Conservation (phyloP, 2,329 filamentous ascomycete genomes). For the Escovopsis sp. region DNA sequence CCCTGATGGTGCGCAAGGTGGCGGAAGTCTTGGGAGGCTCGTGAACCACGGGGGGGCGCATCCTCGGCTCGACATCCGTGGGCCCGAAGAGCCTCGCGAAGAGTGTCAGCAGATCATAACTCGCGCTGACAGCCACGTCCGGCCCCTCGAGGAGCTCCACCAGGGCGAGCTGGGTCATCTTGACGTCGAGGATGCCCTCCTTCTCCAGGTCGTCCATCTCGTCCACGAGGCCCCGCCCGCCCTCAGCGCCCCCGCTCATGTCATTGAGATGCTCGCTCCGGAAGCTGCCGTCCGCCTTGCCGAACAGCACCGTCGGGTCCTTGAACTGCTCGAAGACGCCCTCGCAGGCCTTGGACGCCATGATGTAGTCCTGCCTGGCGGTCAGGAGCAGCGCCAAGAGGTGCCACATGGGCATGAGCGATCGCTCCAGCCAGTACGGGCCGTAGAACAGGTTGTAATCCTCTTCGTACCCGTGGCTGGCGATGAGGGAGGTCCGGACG, state of each 20-base stretch:
- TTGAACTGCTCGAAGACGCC: conserved; percentile 85
- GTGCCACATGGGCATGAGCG: conserved; percentile 76
- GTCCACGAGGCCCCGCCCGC: conserved; percentile 44
- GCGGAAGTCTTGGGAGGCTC: conserved; percentile 56
- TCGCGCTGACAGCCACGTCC: conserved; percentile 74
- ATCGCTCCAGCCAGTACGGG: conserved; percentile 46
- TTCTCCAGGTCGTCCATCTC: conserved; percentile 76
- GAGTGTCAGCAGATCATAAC: conserved; percentile 67
- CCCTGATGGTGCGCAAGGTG: conserved; percentile 53
- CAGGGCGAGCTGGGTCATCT: conserved; percentile 84
- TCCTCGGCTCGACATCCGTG: conserved; percentile 26
- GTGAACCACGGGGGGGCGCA: conserved; percentile 26
- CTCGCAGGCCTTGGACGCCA: conserved; percentile 71
- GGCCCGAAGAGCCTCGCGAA: conserved; percentile 68
- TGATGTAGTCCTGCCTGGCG: conserved; percentile 69
- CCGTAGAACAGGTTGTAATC: conserved; percentile 30
- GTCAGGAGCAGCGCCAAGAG: conserved; percentile 74
- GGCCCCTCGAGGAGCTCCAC: conserved; percentile 73
- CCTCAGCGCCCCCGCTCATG: conserved; percentile 15
- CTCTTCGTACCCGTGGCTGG: conserved; percentile 34
- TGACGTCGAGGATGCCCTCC: conserved; percentile 78
- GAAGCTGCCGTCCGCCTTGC: conserved; percentile 39
- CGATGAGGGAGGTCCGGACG: conserved; percentile 59
- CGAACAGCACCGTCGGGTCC: conserved; percentile 55
- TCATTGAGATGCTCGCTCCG: conserved; percentile 55